Conservation (phyloP, 352 stramenopile species). For the Thraustotheca clavata region DNA sequence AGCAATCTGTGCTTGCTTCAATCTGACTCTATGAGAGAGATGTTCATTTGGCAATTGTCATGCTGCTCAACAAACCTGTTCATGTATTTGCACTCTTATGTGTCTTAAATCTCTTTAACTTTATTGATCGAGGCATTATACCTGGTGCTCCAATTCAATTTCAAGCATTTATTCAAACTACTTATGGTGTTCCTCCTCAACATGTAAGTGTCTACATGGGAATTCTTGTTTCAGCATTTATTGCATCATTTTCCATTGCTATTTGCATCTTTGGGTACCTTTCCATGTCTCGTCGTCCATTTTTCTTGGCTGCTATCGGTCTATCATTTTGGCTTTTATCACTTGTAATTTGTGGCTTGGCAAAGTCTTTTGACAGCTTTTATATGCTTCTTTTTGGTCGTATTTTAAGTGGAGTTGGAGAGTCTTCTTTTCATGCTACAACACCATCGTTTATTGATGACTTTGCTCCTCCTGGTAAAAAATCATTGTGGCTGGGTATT, state of each 20-base stretch:
- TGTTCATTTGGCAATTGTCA: too few species aligned
- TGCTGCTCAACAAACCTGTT: too few species aligned
- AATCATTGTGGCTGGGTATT: constrained; percentile 50
- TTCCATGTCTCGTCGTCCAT: constrained; percentile 41
- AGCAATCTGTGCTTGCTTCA: too few species aligned
- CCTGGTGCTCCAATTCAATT: constrained; percentile 50
- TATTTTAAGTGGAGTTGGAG: constrained; percentile 43
- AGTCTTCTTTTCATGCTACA: constrained; percentile 52
- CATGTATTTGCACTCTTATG: constrained; percentile 3
- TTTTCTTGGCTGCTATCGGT: constrained; percentile 39
- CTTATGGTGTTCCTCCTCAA: background rate
- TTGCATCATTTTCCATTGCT: constrained; percentile 48
- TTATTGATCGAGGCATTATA: constrained; percentile 62
- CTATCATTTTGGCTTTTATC: constrained; percentile 44
- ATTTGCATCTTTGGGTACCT: constrained; percentile 46
- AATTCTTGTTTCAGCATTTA: constrained; percentile 51
- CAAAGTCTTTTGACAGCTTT: constrained; percentile 33
- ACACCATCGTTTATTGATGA: constrained; percentile 68
- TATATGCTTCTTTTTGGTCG: constrained; percentile 40
- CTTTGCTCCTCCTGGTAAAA: constrained; percentile 25
- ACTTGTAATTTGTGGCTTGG: constrained; percentile 34
- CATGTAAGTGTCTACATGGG: constrained; percentile 25
- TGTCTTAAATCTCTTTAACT: constrained; percentile 47
- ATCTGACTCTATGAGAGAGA: too few species aligned
- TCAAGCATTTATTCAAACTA: constrained; percentile 37